phyloP scores from a whole-genome alignment of 495 filamentous ascomycete genomes.

The Mytilinidion resinicola region DNA sequence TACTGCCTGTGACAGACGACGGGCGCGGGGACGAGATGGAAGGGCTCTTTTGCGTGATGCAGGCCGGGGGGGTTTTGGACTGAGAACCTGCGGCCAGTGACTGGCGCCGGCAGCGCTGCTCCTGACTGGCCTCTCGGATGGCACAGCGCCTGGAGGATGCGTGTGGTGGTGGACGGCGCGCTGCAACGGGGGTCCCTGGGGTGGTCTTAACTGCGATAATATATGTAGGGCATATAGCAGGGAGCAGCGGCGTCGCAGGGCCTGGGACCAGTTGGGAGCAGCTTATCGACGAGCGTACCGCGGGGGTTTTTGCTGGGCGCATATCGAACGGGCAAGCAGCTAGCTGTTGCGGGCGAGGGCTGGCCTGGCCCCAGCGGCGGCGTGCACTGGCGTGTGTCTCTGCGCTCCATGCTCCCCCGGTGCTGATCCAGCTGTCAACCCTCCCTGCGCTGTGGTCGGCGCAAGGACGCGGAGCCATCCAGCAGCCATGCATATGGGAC shows the following conservation, averaged over 20 bases:
- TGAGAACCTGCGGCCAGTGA: background rate
- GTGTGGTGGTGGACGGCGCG: background rate
- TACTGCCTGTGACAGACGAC: conserved; percentile 21
- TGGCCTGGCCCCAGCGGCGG: too few species aligned
- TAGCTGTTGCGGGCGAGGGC: too few species aligned
- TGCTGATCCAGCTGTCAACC: too few species aligned
- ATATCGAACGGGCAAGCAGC: too few species aligned
- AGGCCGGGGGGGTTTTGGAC: background rate
- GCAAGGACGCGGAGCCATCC: background rate
- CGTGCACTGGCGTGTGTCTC: too few species aligned
- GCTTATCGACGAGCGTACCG: background rate
- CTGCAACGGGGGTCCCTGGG: conserved; percentile 13
- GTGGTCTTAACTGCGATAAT: conserved; percentile 14
- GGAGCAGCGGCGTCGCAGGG: background rate
- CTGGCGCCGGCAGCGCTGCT: background rate
- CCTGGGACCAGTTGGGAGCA: background rate
- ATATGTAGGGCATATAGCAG: background rate
- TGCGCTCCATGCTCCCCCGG: too few species aligned
- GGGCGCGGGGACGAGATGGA: conserved; percentile 6
- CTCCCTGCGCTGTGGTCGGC: too few species aligned
- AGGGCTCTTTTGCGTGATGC: background rate
- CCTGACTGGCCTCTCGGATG: too few species aligned
- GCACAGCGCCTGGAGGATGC: background rate
- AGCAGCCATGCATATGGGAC: background rate
- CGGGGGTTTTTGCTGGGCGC: background rate